Base-by-base conservation (phyloP, 768 basidiomycete species). In the Xerocomellus amylosporus region DNA sequence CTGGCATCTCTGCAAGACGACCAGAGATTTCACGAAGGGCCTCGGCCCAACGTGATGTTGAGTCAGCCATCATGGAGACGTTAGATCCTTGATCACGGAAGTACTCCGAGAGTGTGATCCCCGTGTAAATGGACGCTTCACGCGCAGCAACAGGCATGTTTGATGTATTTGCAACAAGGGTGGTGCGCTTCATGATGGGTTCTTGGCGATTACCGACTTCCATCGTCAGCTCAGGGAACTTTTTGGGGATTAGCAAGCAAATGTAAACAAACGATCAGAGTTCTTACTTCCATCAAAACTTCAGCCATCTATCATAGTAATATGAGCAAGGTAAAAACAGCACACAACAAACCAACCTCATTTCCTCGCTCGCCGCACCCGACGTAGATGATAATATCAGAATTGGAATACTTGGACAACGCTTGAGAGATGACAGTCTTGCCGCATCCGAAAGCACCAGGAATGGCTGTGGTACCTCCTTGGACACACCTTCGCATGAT, bases 81-180 rank as follows among this genome's bases (percentile, higher is more conserved):
- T 98, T 94, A 67, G 81, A 86, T 19, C 97, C 97, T 72, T 98
- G 97, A 73, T 99, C 97, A 74, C 97, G 91, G 89, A 97, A 98
- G 76, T 98, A 98, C 68, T 99, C 97, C 24, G 97, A 94, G 20
- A 98, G 84, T 1, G 97, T 98, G 74, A 98, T 98, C 64, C 97
- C 97, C 49, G 97, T 99, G 75, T 99, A 99, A 70, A 99, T 98
- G 19, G 96, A 98, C 5, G 97, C 97, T 74, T 99, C 97, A 61
- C 97, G 92, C 41, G 97, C 97, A 41, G 97, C 97, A 63, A 99
- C 97, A 62, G 97, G 97, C 97, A 99, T 99, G 77, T 98, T 98
- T 46, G 97, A 99, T 3, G 97, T 99, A 72, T 99, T 99, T 61
- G 97, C 97, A 56, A 99, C 95, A 22, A 99, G 85, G 14, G 95